Conservation (phyloP, 164 flowering plant genomes). For the Nymphaea thermarum region DNA sequence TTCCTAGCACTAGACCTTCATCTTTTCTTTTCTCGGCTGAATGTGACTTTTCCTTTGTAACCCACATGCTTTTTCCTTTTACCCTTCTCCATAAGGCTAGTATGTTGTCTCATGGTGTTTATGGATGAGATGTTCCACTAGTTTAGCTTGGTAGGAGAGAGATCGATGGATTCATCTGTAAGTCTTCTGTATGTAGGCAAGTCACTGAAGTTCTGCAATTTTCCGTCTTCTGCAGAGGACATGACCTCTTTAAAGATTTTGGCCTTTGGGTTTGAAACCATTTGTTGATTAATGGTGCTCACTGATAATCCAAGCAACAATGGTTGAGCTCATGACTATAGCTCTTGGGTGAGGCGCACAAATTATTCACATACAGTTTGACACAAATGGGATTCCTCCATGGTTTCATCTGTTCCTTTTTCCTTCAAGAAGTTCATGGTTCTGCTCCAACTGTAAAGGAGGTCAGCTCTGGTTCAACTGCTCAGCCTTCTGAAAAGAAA, state of each 20-base stretch:
- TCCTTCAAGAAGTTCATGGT: not conserved
- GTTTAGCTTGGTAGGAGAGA: too few relatives aligned
- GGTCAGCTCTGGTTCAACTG: slow-evolving; percentile 8
- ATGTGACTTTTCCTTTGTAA: not conserved
- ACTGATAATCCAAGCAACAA: not conserved
- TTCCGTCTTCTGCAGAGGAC: too few relatives aligned
- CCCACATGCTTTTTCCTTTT: not conserved
- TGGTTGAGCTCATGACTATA: slow-evolving; percentile 2
- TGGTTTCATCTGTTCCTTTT: slow-evolving; percentile 26
- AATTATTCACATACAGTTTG: slow-evolving; percentile 66
- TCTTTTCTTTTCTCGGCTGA: not conserved
- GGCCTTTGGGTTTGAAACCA: too few relatives aligned
- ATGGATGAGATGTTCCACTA: too few relatives aligned
- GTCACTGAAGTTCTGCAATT: too few relatives aligned
- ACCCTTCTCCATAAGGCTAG: not conserved
- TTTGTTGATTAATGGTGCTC: too few relatives aligned
- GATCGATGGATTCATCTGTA: not conserved
- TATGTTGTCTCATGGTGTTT: too few relatives aligned
- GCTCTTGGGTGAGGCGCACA: slow-evolving; percentile 77
- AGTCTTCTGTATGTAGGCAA: not conserved
- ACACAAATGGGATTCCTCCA: slow-evolving; percentile 42
- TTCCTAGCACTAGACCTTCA: not conserved
- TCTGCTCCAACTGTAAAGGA: slow-evolving; percentile 6
- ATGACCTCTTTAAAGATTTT: too few relatives aligned
- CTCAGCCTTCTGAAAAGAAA: not conserved